Evolutionary conservation across 148 eudicot species (phyloP).

Genomic region (Dianthus caryophyllus): DNA sequence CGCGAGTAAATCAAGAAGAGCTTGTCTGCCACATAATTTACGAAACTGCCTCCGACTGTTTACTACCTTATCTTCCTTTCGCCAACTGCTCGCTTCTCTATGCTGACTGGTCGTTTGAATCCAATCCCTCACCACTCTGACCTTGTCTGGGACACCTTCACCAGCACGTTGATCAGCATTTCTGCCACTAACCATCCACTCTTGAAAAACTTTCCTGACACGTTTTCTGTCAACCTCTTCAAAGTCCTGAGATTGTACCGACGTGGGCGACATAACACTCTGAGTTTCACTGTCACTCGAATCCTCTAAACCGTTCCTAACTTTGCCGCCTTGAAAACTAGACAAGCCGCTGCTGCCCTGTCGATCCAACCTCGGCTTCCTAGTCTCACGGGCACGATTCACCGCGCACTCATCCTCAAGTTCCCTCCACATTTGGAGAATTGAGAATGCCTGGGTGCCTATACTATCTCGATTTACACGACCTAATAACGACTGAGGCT

Average conservation of each 20-base stretch:
- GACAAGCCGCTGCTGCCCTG: constrained; percentile 28
- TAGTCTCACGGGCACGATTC: constrained; percentile 31
- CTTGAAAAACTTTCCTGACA: constrained; percentile 57
- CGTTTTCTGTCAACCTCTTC: constrained; percentile 63
- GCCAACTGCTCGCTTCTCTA: constrained; percentile 30
- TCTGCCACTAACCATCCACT: constrained; percentile 57
- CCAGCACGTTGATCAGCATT: constrained; percentile 40
- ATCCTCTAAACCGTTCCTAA: constrained; percentile 34
- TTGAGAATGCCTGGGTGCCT: constrained; percentile 53
- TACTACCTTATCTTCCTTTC: constrained; percentile 40
- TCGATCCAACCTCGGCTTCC: constrained; percentile 26
- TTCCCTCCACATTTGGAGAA: constrained; percentile 80
- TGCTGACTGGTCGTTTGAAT: constrained; percentile 46
- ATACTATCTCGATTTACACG: constrained; percentile 37
- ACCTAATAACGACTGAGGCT: constrained; percentile 47
- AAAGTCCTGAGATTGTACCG: constrained; percentile 59
- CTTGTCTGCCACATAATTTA: constrained; percentile 79
- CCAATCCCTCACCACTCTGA: constrained; percentile 59
- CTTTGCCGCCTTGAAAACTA: constrained; percentile 30
- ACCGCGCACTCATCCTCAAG: constrained; percentile 65
- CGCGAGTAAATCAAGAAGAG: constrained; percentile 69
- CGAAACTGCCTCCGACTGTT: constrained; percentile 51
- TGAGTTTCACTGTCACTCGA: constrained; percentile 38
- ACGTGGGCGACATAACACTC: constrained; percentile 29
- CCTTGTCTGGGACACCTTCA: constrained; percentile 55